phyloP scores from a whole-genome alignment of 208 protist species.

The Crithidia acanthocephali region DNA sequence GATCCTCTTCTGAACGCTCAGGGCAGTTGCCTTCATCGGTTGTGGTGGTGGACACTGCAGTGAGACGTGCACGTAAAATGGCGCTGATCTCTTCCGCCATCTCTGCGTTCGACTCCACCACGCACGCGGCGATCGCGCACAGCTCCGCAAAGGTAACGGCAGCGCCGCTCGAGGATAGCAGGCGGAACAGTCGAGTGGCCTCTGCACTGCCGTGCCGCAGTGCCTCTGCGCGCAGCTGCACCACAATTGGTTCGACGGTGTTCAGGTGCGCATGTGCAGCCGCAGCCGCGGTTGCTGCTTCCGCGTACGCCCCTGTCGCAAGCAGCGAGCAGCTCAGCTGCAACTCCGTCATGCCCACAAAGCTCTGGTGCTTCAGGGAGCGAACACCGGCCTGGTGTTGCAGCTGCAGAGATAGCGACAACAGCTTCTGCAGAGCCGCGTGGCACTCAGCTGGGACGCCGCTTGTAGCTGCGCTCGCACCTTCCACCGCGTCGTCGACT shows the following conservation, averaged over 20 bases:
- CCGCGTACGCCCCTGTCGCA: constrained; percentile 15
- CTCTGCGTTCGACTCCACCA: constrained; percentile 20
- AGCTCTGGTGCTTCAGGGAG: constrained; percentile 16
- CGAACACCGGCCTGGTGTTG: background rate
- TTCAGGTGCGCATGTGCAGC: constrained; percentile 24
- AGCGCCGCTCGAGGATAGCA: background rate
- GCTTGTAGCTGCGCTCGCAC: background rate
- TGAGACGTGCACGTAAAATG: constrained; percentile 8
- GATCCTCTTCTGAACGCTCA: background rate
- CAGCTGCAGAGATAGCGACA: constrained; percentile 35
- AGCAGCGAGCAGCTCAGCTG: constrained; percentile 37
- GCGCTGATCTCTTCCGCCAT: constrained; percentile 10
- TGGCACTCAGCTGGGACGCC: background rate
- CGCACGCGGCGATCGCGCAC: constrained; percentile 27
- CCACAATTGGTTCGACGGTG: constrained; percentile 38
- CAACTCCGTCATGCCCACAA: constrained; percentile 40
- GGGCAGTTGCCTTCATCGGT: background rate
- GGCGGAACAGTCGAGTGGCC: constrained; percentile 2
- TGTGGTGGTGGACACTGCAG: background rate
- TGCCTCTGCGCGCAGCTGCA: constrained; percentile 26
- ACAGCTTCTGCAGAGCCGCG: constrained; percentile 18
- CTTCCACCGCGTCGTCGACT: background rate
- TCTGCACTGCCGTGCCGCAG: constrained; percentile 6
- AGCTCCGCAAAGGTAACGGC: constrained; percentile 20
- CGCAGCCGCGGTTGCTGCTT: constrained; percentile 4